These are phyloP conservation scores for Nosema muscidifuracis DNA, from an alignment of 371 early-diverging fungal species.

Conservation along the genomic window DNA sequence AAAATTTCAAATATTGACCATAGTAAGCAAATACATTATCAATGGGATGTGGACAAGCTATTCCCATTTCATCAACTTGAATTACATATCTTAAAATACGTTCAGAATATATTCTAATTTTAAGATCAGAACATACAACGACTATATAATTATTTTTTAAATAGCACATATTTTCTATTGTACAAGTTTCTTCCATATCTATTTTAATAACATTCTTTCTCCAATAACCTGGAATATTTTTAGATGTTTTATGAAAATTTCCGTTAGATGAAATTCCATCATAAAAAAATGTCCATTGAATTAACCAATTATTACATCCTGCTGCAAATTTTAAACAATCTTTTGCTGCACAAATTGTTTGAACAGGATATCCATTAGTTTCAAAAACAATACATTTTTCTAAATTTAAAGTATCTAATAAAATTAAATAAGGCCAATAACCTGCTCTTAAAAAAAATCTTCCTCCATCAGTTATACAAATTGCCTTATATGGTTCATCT, in stretches of 20 bases:
- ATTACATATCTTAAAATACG: slow-evolving; percentile 2
- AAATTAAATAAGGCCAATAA: slow-evolving; percentile 59
- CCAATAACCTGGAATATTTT: slow-evolving; percentile 44
- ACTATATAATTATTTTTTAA: slow-evolving; percentile 45
- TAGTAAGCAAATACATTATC: slow-evolving; percentile 49
- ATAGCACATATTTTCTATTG: slow-evolving; percentile 46
- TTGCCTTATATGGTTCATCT: slow-evolving; percentile 50
- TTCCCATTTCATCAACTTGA: slow-evolving; percentile 15
- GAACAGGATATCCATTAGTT: slow-evolving; percentile 48
- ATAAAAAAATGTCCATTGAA: slow-evolving; percentile 37
- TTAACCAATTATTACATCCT: slow-evolving; percentile 25
- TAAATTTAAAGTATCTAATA: slow-evolving; percentile 50
- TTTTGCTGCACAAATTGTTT: slow-evolving; percentile 56
- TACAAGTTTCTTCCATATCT: slow-evolving; percentile 19
- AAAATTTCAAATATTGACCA: slow-evolving; percentile 28
- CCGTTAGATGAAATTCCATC: slow-evolving; percentile 23
- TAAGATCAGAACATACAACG: slow-evolving; percentile 41
- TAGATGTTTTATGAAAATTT: slow-evolving; percentile 37
- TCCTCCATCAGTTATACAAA: slow-evolving; percentile 61
- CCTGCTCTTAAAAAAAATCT: slow-evolving; percentile 56
- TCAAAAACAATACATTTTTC: slow-evolving; percentile 58
- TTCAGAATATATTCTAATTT: slow-evolving; percentile 49
- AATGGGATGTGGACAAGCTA: slow-evolving; percentile 36
- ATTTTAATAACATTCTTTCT: slow-evolving; percentile 21
- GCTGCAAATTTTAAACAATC: slow-evolving; percentile 54